Evolutionary conservation across 345 rosid species (phyloP), one percentile per base, ranked within the genome.

Genomic region (Heritiera fomes): DNA sequence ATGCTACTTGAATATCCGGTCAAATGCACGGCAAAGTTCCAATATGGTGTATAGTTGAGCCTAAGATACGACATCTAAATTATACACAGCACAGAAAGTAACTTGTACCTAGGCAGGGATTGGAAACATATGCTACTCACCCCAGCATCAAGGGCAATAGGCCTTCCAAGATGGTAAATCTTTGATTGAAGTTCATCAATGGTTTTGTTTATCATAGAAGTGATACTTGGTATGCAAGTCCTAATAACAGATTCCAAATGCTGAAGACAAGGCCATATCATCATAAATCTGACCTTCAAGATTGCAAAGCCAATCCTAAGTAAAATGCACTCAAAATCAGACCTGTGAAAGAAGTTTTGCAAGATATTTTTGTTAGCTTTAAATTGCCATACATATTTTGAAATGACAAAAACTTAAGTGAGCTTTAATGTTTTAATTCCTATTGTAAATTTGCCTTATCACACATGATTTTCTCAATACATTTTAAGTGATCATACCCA

Each of bases 341-440:
- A 89, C 97, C 91, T 86, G 88, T 0, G 96, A 91, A 30, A 91
- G 87, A 83, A 91, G 93, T 69, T 88, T 90, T n/a, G 94, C 94
- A 8, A 92, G 97, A 83, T 89, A 90, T 78, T n/a, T n/a, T n/a
- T n/a, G n/a, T n/a, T n/a, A n/a, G n/a, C n/a, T n/a, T n/a, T n/a
- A n/a, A n/a, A n/a, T n/a, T n/a, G n/a, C n/a, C n/a, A n/a, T n/a
- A n/a, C n/a, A n/a, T n/a, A n/a, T n/a, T n/a, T n/a, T n/a, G n/a
- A n/a, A n/a, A n/a, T n/a, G n/a, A n/a, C n/a, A n/a, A n/a, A n/a
- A n/a, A n/a, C n/a, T n/a, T n/a, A n/a, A n/a, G n/a, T n/a, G n/a
- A n/a, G n/a, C n/a, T n/a, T n/a, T n/a, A n/a, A n/a, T n/a, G n/a
- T n/a, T n/a, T n/a, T n/a, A n/a, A n/a, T n/a, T n/a, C n/a, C n/a